Evolutionary conservation across 495 filamentous ascomycete species (phyloP), one percentile per base, ranked within the genome.

Genomic region (Penicilliopsis zonata): DNA sequence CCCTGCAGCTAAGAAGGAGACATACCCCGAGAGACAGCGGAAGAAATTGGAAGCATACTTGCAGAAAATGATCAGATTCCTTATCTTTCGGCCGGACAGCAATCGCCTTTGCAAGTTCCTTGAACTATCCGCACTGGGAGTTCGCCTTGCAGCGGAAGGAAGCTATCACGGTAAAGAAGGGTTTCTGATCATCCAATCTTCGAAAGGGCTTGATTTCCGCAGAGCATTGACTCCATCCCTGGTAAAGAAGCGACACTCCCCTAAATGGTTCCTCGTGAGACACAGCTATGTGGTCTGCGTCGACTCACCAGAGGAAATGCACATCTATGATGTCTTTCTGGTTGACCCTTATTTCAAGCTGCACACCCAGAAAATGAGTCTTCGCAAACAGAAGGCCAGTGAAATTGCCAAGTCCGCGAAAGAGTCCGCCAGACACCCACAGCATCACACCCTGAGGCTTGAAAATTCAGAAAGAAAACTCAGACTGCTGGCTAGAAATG

Each of bases 91-190:
- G 27, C 74, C 90, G 10, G 92, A 95, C 46, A 94, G 86, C 54
- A 99, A 94, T 46, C 76, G 90, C 9, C 62, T 99, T 9, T 99
- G 90, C 61, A 88, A 87, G 44, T 99, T 99, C 49, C 61, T 99
- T 9, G 90, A 99, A 52, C 55, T 99, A 3, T 96, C 90, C 35
- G 86, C 92, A 2, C 66, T 99, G 5, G 92, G 92, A 4, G 83
- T 99, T n/a, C 72, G 92, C 19, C 71, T 99, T 30, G 87, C 90
- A 26, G 86, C 87, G 5, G 90, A 99, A 55, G 86, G 84, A 10
- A 90, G 85, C 43, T 96, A 94, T 46, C 92, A 96, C 50, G 90
- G 90, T 18, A 99, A 99, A 53, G 92, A 99, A 59, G 93, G 90
- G 7, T 86, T 84, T 44, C 63, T 96, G 30, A 75, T 92, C 34